Evolutionary conservation across 78 protist species (phyloP).

Genomic region (Dictyostelium purpureum): DNA sequence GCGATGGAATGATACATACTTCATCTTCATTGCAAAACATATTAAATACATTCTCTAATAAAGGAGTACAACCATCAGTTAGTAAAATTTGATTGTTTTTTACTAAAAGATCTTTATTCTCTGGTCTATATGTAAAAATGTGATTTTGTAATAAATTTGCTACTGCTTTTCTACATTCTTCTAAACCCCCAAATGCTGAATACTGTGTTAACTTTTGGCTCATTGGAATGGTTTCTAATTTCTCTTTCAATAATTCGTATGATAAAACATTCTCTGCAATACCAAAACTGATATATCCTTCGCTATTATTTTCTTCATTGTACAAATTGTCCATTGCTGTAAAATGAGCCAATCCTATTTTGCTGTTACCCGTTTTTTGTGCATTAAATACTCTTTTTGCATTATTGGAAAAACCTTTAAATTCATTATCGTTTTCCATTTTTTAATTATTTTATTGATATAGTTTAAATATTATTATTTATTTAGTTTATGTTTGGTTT

Average conservation of each 20-base stretch:
- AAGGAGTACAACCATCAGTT: constrained; percentile 26
- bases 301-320: constrained; percentile 1
- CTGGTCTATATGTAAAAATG: background rate
- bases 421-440: background rate
- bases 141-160: background rate
- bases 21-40: constrained; percentile 24
- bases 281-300: constrained; percentile 38
- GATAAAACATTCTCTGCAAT: constrained; percentile 62
- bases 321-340: background rate
- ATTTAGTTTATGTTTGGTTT: background rate
- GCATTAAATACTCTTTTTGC: background rate
- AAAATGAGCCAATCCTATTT: background rate
- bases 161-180: constrained; percentile 5
- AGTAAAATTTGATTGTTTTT: background rate
- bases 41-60: constrained; percentile 29
- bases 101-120: background rate
- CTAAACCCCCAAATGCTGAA: constrained; percentile 21
- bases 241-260: constrained; percentile 18
- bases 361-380: background rate
- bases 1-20: constrained; percentile 45
- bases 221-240: background rate
- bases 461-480: too few species aligned
- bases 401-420: constrained; percentile 17
- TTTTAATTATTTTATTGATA: too few species aligned
- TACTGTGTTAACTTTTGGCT: background rate